Evolutionary conservation across 1,139 yeast species (phyloP).

Genomic region (Candida sp.): DNA sequence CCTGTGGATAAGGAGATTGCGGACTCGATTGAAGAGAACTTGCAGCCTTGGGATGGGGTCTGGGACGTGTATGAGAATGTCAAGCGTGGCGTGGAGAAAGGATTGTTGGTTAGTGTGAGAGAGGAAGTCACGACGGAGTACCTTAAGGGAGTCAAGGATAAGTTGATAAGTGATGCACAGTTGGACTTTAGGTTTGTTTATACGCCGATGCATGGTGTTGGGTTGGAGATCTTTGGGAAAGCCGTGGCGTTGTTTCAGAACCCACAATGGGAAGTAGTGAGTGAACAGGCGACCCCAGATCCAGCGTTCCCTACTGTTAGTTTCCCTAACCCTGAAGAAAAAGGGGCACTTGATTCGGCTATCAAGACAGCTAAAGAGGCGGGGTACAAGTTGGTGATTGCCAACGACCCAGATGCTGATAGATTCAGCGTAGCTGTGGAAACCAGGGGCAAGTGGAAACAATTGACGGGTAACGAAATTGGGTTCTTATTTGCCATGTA

Average conservation of each 20-base stretch:
- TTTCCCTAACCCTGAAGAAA: constrained; percentile 97
- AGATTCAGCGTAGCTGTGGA: constrained; percentile 81
- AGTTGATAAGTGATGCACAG: constrained; percentile 25
- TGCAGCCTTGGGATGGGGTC: constrained; percentile 59
- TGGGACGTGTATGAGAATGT: constrained; percentile 54
- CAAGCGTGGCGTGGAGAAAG: constrained; percentile 20
- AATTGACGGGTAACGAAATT: constrained; percentile 89
- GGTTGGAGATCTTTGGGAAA: constrained; percentile 52
- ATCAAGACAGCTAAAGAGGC: constrained; percentile 54
- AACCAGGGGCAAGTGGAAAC: constrained; percentile 61
- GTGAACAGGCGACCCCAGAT: constrained; percentile 74
- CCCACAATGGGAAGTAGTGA: constrained; percentile 36
- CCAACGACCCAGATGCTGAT: constrained; percentile 98
- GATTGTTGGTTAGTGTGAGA: constrained; percentile 29
- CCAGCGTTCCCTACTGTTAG: constrained; percentile 84
- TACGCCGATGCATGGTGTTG: constrained; percentile 98
- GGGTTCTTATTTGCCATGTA: constrained; percentile 84
- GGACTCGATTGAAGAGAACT: constrained; percentile 57
- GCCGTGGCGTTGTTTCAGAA: constrained; percentile 39
- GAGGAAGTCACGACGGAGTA: constrained; percentile 39
- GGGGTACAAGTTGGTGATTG: constrained; percentile 63
- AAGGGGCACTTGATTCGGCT: constrained; percentile 85
- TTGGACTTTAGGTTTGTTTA: constrained; percentile 62
- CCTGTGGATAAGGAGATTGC: constrained; percentile 88
- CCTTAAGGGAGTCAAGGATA: constrained; percentile 28